These are phyloP conservation scores for Aspergillus ochraceoroseus DNA, from an alignment of 2,329 filamentous ascomycete species.

Conservation along the genomic window DNA sequence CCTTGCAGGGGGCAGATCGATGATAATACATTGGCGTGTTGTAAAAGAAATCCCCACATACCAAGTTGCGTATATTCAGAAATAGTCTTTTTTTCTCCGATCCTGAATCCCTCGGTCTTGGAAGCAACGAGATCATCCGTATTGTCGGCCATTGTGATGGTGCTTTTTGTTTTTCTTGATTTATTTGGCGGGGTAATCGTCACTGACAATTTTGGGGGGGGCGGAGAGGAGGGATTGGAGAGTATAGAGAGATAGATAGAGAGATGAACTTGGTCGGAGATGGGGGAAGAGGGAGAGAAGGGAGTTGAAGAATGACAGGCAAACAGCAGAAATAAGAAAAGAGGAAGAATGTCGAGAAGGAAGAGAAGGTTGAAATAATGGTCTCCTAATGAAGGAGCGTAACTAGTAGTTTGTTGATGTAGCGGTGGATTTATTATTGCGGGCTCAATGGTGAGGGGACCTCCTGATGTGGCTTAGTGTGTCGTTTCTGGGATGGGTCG, in stretches of 20 bases:
- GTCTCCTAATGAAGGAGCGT: constrained; percentile 4
- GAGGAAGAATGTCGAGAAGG: background rate
- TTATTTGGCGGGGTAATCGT: constrained; percentile 19
- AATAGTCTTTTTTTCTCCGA: constrained; percentile 96
- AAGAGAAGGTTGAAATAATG: no score
- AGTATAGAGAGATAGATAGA: background rate
- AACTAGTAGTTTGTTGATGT: constrained; percentile 13
- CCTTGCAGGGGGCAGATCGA: background rate
- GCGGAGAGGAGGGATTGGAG: constrained; percentile 1
- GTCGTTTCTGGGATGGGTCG: no score
- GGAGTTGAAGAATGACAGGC: no score
- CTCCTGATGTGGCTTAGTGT: constrained; percentile 8
- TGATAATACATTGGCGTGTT: no score
- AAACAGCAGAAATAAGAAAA: background rate
- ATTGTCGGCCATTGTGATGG: constrained; percentile 57
- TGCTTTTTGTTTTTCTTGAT: constrained; percentile 1
- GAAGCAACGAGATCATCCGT: constrained; percentile 81
- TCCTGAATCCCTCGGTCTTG: constrained; percentile 93
- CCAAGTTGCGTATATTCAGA: constrained; percentile 92
- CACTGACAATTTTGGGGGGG: constrained; percentile 9
- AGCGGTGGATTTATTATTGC: constrained; percentile 16
- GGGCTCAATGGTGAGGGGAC: constrained; percentile 13
- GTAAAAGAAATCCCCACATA: constrained; percentile 51
- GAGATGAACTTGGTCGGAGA: background rate
- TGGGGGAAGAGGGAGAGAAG: background rate